Evolutionary conservation across 768 basidiomycete genomes (phyloP).

Genomic region (Leccinum variicolor): DNA sequence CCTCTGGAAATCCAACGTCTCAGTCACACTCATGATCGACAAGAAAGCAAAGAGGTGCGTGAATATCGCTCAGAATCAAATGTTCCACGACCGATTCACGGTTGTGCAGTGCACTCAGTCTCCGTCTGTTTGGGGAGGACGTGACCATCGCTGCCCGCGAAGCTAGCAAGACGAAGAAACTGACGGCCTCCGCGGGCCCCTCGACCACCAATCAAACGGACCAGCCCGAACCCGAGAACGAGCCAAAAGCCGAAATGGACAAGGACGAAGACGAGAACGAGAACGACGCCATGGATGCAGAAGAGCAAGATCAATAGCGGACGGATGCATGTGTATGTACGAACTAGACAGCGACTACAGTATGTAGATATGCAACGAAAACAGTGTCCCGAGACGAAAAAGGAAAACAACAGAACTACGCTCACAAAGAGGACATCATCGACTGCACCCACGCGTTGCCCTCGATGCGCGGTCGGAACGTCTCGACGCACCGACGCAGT

Average conservation of each 20-base stretch:
- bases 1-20: slow-evolving; percentile 90
- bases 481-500: slow-evolving; percentile 60
- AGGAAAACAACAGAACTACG: neutral
- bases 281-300: slow-evolving; percentile 10
- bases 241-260: neutral
- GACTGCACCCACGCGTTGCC: slow-evolving; percentile 75
- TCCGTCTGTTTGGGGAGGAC: slow-evolving; percentile 82
- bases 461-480: slow-evolving; percentile 68
- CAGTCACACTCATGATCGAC: slow-evolving; percentile 89
- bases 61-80: neutral
- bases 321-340: slow-evolving; percentile 5
- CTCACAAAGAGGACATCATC: slow-evolving; percentile 44
- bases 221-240: neutral
- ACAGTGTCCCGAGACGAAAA: neutral
- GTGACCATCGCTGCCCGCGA: slow-evolving; percentile 53
- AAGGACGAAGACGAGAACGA: slow-evolving; percentile 5
- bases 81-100: neutral
- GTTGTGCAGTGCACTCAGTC: slow-evolving; percentile 68
- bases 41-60: slow-evolving; percentile 91
- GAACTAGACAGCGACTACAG: slow-evolving; percentile 10
- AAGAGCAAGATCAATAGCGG: slow-evolving; percentile 8
- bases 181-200: neutral
- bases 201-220: neutral
- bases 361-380: neutral
- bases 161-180: slow-evolving; percentile 25